phyloP scores from a whole-genome alignment of 176 grass and related monocot genomes.

The Triticum monococcum region DNA sequence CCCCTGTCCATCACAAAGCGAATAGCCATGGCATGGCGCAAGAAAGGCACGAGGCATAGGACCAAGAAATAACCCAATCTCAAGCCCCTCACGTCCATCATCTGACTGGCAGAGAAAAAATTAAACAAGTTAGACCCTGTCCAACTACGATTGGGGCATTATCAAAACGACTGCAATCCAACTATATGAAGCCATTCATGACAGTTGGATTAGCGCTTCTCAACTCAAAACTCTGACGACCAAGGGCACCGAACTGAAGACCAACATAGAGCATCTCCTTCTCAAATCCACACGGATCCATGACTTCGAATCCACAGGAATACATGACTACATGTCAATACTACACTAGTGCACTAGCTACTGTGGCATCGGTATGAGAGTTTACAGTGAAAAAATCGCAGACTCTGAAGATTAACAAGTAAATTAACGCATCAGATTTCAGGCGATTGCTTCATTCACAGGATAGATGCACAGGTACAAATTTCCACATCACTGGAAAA shows the following conservation, averaged over 20 bases:
- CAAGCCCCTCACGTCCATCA: conserved; percentile 40
- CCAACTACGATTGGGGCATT: background rate
- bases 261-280: background rate
- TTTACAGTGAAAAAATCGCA: background rate
- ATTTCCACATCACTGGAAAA: background rate
- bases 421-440: background rate
- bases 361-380: background rate
- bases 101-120: background rate
- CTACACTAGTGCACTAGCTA: background rate
- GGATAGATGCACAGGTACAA: background rate
- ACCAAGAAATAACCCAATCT: conserved; percentile 36
- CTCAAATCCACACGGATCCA: background rate
- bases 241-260: background rate
- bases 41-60: conserved; percentile 24
- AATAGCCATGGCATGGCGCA: conserved; percentile 47
- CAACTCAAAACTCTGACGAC: background rate
- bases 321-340: background rate
- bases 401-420: background rate
- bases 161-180: background rate
- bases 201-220: background rate
- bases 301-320: background rate
- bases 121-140: background rate
- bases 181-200: background rate
- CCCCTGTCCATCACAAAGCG: conserved; percentile 92
- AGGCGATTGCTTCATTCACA: background rate